Conservation (phyloP, 2,329 filamentous ascomycete genomes). For the Pseudopithomyces maydicus region DNA sequence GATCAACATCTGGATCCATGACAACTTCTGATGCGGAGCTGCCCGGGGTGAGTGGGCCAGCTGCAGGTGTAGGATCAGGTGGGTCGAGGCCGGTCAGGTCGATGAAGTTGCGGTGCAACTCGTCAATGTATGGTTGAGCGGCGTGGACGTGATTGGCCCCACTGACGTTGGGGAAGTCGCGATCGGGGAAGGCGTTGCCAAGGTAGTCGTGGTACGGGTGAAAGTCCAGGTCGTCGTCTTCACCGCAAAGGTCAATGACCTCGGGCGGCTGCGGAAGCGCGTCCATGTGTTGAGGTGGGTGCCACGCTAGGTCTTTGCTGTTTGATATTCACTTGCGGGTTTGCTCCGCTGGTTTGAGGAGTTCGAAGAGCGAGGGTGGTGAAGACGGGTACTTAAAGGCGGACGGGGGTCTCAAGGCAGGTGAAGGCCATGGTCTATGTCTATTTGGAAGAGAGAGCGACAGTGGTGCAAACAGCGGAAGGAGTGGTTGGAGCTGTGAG, state of each 20-base stretch:
- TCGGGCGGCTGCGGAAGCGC: slow-evolving; percentile 1
- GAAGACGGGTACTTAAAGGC: not conserved
- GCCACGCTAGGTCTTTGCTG: not conserved
- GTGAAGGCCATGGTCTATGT: not conserved
- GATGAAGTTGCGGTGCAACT: not conserved
- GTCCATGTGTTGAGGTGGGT: not conserved
- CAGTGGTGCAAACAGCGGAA: not conserved
- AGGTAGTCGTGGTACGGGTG: not conserved
- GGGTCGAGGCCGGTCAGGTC: not conserved
- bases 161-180: not conserved
- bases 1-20: not conserved
- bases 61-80: not conserved
- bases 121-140: not conserved
- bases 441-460: not conserved
- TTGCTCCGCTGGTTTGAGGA: no score
- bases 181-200: not conserved
- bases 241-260: slow-evolving; percentile 29
- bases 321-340: no score
- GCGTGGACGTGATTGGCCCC: not conserved
- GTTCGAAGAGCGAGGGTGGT: no score
- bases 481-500: not conserved
- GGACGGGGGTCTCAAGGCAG: not conserved
- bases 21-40: not conserved
- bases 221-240: slow-evolving; percentile 17
- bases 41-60: not conserved